phyloP scores from a whole-genome alignment of 441 rosid genomes.

The Sinapis alba region DNA sequence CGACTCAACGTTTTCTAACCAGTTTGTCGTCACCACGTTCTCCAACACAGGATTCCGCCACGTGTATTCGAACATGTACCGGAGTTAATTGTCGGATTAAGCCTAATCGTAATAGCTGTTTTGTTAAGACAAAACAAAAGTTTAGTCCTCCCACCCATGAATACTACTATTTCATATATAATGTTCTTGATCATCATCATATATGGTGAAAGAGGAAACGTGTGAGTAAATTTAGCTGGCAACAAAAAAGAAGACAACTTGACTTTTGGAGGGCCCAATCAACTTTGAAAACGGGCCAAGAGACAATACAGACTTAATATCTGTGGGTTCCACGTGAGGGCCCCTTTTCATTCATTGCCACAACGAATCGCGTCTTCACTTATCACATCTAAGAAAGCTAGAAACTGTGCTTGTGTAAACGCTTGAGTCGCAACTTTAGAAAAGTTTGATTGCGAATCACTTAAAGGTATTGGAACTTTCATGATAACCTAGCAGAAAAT shows the following conservation, averaged over 20 bases:
- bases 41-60: not conserved
- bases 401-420: constrained; percentile 10
- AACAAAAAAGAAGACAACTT: constrained; percentile 13
- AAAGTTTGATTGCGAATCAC: constrained; percentile 5
- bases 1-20: constrained; percentile 22
- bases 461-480: not conserved
- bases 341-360: constrained; percentile 27
- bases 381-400: constrained; percentile 16
- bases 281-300: constrained; percentile 30
- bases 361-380: constrained; percentile 34
- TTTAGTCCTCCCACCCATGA: constrained; percentile 16
- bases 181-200: too few relatives aligned
- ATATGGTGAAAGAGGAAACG: constrained; percentile 27
- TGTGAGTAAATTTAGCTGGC: constrained; percentile 4
- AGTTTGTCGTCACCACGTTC: constrained; percentile 32
- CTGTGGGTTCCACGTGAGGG: constrained; percentile 14
- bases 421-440: not conserved
- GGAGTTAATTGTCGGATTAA: not conserved
- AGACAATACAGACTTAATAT: constrained; percentile 23
- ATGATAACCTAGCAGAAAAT: not conserved
- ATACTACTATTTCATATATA: not conserved
- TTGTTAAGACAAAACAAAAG: constrained; percentile 9
- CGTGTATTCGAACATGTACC: not conserved
- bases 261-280: constrained; percentile 30
- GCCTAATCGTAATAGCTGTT: constrained; percentile 26